These are phyloP conservation scores for Boletus sp. DNA, from an alignment of 768 basidiomycete species.

Conservation along the genomic window DNA sequence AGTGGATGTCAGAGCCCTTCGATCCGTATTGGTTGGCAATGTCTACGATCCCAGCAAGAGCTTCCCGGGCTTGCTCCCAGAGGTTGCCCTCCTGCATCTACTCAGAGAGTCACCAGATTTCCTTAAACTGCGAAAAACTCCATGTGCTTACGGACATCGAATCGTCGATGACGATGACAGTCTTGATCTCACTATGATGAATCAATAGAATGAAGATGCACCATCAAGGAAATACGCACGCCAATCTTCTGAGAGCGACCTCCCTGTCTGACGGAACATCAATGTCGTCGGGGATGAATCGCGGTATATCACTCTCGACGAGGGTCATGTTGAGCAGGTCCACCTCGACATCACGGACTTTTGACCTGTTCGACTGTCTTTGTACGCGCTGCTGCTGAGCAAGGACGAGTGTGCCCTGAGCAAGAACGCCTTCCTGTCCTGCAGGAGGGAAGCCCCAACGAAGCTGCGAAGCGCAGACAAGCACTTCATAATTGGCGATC, in stretches of 20 bases:
- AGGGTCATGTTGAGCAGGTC: constrained; percentile 28
- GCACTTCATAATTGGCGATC: constrained; percentile 36
- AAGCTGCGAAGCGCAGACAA: constrained; percentile 36
- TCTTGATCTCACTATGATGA: constrained; percentile 36
- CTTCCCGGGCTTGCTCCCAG: constrained; percentile 41
- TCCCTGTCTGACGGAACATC: constrained; percentile 21
- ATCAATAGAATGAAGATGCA: background rate
- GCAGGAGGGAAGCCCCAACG: constrained; percentile 30
- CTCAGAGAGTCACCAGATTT: background rate
- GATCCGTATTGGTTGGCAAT: constrained; percentile 36
- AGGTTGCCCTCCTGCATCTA: constrained; percentile 41
- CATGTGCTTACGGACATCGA: constrained; percentile 36
- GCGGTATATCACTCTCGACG: constrained; percentile 26
- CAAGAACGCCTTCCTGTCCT: constrained; percentile 12
- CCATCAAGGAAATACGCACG: constrained; percentile 19
- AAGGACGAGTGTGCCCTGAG: constrained; percentile 31
- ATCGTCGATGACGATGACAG: constrained; percentile 43
- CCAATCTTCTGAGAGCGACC: constrained; percentile 19
- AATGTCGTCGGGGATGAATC: constrained; percentile 20
- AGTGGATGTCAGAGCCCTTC: constrained; percentile 42
- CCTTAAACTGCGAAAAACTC: background rate
- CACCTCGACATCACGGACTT: constrained; percentile 4
- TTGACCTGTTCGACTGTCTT: background rate
- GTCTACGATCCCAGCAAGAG: constrained; percentile 41
- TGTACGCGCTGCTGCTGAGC: constrained; percentile 20